These are phyloP conservation scores for Arthrobotrys conoides DNA, from an alignment of 2,329 filamentous ascomycete genomes.

Conservation along the genomic window DNA sequence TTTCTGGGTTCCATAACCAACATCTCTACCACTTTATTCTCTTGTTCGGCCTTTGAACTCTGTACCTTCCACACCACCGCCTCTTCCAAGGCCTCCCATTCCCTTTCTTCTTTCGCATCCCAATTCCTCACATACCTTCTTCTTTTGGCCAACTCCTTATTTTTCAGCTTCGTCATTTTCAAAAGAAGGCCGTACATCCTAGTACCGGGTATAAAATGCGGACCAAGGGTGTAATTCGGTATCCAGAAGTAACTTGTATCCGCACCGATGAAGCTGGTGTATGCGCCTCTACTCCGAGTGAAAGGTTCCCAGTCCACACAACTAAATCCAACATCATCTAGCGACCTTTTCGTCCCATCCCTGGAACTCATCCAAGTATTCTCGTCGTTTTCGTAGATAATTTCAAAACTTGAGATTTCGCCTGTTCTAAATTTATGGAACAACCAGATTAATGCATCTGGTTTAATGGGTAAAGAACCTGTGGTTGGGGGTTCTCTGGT, in stretches of 20 bases:
- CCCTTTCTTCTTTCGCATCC: conserved; percentile 15
- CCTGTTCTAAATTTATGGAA: background rate
- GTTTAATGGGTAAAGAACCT: background rate
- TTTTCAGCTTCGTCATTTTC: conserved; percentile 1
- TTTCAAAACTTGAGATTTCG: background rate
- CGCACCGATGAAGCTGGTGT: background rate
- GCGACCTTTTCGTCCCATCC: background rate
- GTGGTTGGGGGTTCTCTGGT: background rate
- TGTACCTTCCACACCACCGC: conserved; percentile 7
- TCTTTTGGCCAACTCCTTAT: background rate
- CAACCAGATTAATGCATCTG: background rate
- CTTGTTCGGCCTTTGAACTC: background rate
- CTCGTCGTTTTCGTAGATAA: conserved; percentile 19
- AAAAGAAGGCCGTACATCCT: conserved; percentile 17
- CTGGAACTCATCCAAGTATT: background rate
- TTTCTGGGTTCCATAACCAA: conserved; percentile 14
- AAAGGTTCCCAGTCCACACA: conserved; percentile 15
- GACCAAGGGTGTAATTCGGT: conserved; percentile 3
- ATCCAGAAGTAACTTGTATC: conserved; percentile 25
- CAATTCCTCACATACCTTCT: conserved; percentile 15
- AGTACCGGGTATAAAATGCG: conserved; percentile 3
- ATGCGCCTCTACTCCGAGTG: background rate
- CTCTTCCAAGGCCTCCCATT: conserved; percentile 13
- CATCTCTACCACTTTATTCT: conserved; percentile 17
- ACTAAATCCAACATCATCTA: conserved; percentile 7